Conservation (phyloP, 495 filamentous ascomycete species). For the Diplogelasinospora grovesii region DNA sequence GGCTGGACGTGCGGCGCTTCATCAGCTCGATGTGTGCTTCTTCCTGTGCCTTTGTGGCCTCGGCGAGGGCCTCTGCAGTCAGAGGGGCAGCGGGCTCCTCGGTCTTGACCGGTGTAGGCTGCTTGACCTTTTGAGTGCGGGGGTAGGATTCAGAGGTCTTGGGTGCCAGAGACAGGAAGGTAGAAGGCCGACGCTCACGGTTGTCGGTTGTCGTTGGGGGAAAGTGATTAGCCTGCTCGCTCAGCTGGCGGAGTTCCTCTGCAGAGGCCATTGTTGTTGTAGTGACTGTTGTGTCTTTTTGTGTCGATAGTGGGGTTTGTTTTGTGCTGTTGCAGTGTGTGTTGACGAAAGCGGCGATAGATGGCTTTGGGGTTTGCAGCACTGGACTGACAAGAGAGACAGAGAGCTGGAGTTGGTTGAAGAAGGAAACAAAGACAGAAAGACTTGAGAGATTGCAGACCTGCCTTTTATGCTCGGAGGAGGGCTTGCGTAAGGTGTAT, state of each 20-base stretch:
- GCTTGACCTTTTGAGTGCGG: conserved; percentile 12
- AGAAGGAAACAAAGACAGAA: no score
- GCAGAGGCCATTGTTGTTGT: no score
- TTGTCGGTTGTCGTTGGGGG: conserved; percentile 3
- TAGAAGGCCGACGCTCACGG: conserved; percentile 29
- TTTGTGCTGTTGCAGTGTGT: no score
- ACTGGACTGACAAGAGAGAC: no score
- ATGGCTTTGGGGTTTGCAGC: no score
- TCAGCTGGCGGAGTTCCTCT: conserved; percentile 16
- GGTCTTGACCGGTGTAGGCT: conserved; percentile 2
- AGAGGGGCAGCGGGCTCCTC: conserved; percentile 9
- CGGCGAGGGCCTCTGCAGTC: conserved; percentile 20
- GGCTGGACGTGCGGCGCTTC: conserved; percentile 30
- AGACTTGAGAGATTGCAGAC: no score
- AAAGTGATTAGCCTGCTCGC: conserved; percentile 17
- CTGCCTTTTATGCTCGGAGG: no score
- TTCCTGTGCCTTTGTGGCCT: conserved; percentile 10
- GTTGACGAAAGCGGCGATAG: no score
- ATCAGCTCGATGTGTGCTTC: neutral
- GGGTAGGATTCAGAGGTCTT: conserved; percentile 39
- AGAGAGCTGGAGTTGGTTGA: no score
- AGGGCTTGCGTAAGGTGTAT: no score
- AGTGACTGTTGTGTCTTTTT: conserved; percentile 6
- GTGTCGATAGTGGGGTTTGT: neutral
- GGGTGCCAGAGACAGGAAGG: conserved; percentile 41